These are phyloP conservation scores for Mycosphaerelloides madeirae DNA, from an alignment of 2,329 filamentous ascomycete genomes.

Conservation along the genomic window DNA sequence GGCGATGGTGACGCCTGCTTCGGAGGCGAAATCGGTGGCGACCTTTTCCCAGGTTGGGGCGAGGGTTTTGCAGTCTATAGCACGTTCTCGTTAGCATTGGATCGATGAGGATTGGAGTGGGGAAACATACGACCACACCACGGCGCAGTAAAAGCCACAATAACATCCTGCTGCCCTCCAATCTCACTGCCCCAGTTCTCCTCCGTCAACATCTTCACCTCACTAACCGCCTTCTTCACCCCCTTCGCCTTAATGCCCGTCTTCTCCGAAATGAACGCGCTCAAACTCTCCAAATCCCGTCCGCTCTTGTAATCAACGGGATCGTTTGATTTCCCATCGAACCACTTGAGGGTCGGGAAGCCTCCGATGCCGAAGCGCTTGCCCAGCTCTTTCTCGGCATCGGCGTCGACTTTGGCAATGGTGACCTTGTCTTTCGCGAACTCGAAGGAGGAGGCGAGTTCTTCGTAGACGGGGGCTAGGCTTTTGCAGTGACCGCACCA, in stretches of 20 bases:
- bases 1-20: slow-evolving; percentile 76
- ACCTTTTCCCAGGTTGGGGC: slow-evolving; percentile 87
- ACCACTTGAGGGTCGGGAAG: slow-evolving; percentile 96
- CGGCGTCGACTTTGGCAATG: slow-evolving; percentile 94
- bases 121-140: slow-evolving; percentile 90
- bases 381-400: slow-evolving; percentile 77
- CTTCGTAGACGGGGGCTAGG: slow-evolving; percentile 90
- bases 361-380: slow-evolving; percentile 85
- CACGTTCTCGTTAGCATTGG: neutral
- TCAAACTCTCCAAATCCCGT: slow-evolving; percentile 80
- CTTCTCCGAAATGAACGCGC: slow-evolving; percentile 78
- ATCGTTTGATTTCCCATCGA: slow-evolving; percentile 75
- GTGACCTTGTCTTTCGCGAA: slow-evolving; percentile 70
- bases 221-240: slow-evolving; percentile 67
- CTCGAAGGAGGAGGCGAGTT: slow-evolving; percentile 72
- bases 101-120: slow-evolving; percentile 1
- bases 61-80: slow-evolving; percentile 87
- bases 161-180: slow-evolving; percentile 79
- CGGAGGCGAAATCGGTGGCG: slow-evolving; percentile 72
- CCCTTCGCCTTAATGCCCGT: slow-evolving; percentile 75
- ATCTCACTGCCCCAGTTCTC: slow-evolving; percentile 69
- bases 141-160: slow-evolving; percentile 95
- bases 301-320: slow-evolving; percentile 82
- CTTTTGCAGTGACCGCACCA: slow-evolving; percentile 99
- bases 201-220: slow-evolving; percentile 76